Evolutionary conservation across 129 eudicot species (phyloP).

Genomic region (Artemisia argyi): DNA sequence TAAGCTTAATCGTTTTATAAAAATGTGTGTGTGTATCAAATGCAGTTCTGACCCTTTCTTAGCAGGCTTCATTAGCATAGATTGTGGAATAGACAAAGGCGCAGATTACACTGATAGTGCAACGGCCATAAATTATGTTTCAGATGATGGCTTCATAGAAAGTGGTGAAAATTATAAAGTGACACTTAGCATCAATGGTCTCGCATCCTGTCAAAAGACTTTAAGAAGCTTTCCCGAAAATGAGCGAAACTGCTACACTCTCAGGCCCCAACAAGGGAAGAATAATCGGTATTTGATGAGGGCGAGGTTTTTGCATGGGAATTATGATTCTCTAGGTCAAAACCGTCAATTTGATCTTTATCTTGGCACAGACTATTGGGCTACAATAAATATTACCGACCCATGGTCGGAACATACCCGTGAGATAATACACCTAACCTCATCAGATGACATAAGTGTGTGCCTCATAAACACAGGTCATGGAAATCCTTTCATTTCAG

Average conservation of each 20-base stretch:
- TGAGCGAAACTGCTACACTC: constrained; percentile 44
- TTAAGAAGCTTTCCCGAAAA: constrained; percentile 50
- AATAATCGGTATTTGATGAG: constrained; percentile 33
- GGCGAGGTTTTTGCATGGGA: constrained; percentile 41
- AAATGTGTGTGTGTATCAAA: not conserved
- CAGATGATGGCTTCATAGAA: too few relatives aligned
- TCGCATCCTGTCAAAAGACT: not conserved
- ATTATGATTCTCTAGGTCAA: constrained; percentile 29
- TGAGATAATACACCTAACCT: constrained; percentile 37
- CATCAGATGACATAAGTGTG: constrained; percentile 25
- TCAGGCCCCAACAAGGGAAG: constrained; percentile 35
- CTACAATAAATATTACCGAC: not conserved
- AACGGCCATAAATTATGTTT: too few relatives aligned
- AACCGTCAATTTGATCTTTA: constrained; percentile 36
- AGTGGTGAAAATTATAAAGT: not conserved
- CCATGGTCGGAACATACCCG: not conserved
- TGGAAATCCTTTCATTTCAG: constrained; percentile 38
- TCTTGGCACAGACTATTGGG: constrained; percentile 48
- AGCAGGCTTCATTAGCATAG: not conserved
- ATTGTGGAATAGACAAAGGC: too few relatives aligned
- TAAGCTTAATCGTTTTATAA: too few relatives aligned
- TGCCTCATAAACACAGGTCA: constrained; percentile 38
- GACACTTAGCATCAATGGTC: not conserved
- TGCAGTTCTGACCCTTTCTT: not conserved
- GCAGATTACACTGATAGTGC: too few relatives aligned